Percentiles rank a stretch among this genome's conserved stretches.
These are phyloP conservation scores for Podaxis pistillaris DNA, from an alignment of 768 basidiomycete genomes.

Conservation along the genomic window DNA sequence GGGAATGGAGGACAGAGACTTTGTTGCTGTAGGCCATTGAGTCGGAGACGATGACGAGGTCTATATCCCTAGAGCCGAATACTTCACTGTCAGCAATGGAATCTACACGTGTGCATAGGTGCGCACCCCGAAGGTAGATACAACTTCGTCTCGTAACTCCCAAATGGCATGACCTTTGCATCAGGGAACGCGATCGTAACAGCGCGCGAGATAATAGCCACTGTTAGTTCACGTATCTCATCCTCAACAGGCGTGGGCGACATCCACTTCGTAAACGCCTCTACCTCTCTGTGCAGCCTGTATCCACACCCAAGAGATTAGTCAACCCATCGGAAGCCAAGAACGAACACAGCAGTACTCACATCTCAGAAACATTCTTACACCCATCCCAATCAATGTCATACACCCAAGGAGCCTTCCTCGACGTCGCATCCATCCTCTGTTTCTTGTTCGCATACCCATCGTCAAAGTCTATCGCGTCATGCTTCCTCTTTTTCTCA, in stretches of 20 bases:
- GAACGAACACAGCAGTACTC: background rate
- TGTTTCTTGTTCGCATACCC: conserved; percentile 54
- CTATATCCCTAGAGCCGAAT: conserved; percentile 73
- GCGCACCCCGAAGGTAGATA: conserved; percentile 90
- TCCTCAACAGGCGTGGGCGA: conserved; percentile 84
- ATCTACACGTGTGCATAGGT: background rate
- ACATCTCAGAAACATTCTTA: conserved; percentile 78
- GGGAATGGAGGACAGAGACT: conserved; percentile 65
- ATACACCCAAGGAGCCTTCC: conserved; percentile 69
- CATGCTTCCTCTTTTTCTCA: conserved; percentile 20
- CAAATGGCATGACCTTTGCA: conserved; percentile 83
- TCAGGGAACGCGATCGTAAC: conserved; percentile 71
- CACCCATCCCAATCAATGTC: conserved; percentile 72
- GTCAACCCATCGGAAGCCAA: conserved; percentile 4
- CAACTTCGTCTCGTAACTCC: conserved; percentile 89
- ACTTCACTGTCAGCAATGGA: conserved; percentile 19
- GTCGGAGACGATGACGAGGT: conserved; percentile 83
- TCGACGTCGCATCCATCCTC: conserved; percentile 47
- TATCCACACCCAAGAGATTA: conserved; percentile 11
- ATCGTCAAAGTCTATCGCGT: conserved; percentile 43
- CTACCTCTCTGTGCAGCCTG: conserved; percentile 86
- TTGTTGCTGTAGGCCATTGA: conserved; percentile 72
- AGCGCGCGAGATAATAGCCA: conserved; percentile 65
- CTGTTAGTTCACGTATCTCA: conserved; percentile 73
- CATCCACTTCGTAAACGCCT: conserved; percentile 86